Evolutionary conservation across 495 filamentous ascomycete genomes (phyloP), one percentile per base, ranked within the genome.

Genomic region (Rhypophila decipiens): DNA sequence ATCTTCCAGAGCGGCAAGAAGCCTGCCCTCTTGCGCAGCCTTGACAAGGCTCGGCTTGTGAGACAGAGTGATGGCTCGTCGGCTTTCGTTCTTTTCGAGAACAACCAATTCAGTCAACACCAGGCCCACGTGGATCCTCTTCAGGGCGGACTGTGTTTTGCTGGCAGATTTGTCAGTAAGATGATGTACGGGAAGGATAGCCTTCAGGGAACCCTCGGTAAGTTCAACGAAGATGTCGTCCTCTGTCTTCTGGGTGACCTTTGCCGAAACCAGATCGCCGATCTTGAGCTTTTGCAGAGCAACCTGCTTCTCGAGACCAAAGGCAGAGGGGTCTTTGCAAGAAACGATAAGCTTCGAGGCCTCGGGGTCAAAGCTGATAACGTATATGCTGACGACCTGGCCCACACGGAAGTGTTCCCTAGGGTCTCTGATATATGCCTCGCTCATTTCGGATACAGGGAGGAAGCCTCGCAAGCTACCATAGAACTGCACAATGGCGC

Each of bases 371-470:
- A 96, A 82, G 51, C 83, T 85, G 35, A 93, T 54, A 18, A 93
- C 81, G 53, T 87, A 83, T 24, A 96, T 85, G 64, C 78, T 95
- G 50, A 98, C 84, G 15, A 93, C 89, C 60, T 98, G 93, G 1
- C 94, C 93, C 7, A 79, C 67, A 24, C 84, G 79, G 68, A 98
- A 98, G 61, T 98, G 90, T 56, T 93, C 79, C 36, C 75, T 79
- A 5, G 90, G 88, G 58, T 96, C 86, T 56, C 85, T 78, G 54
- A 98, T 96, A 63, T 83, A 96, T 12, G 90, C 87, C 59, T 96
- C 94, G 61, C 90, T 96, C 94, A 98, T 97, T 60, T 98, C 91
- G 2, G 86, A 85, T 2, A 94, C 81, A 1, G 93, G 91, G 46
- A 98, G 76, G 67, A 91, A 97, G 10, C 82, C 94, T 39, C 79